Base-by-base conservation (phyloP, 305 asterid species). In the Fraxinus floribunda region DNA sequence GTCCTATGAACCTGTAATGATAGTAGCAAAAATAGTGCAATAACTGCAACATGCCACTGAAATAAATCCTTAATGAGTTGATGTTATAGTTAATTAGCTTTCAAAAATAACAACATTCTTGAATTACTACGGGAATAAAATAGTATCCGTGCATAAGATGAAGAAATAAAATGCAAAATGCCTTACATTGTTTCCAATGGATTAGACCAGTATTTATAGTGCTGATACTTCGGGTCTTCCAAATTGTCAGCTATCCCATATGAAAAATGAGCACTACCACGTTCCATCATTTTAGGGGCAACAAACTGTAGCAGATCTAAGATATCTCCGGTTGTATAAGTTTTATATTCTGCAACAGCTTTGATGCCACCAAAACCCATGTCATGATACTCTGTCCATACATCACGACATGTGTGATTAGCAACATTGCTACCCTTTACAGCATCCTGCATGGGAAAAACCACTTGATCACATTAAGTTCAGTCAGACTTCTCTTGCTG, bases 301-400 rank as follows among this genome's bases (percentile, higher is more conserved):
- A 94, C 96, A 81, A 89, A 94, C 72, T 84, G 81, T 18, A 94
- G 90, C 85, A 94, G 88, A 86, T 94, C 98, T 84, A 93, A 35
- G 68, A 93, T 52, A 81, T 94, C 98, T 73, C 83, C 91, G 38
- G 95, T 94, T 75, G 98, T 93, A 81, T 90, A 93, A 78, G 86
- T 97, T 88, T 93, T 93, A 88, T 93, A 93, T 76, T 93, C 98
- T 57, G 93, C 83, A 46, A 94, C 91, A 46, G 98, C 95, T 83
- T 90, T 93, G 83, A 90, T 80, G 60, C 98, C 98, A 75, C 93
- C 84, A 80, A 93, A 79, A 18, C 98, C 98, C 93, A 94, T 93
- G 81, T 94, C 98, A 78, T 92, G 97, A 85, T 94, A 94, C 88
- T 94, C 98, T 0, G 94, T 94, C 97, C 98, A 94, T 83, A 93